A percentile compares a stretch with the other conserved stretches of the same genome.
Evolutionary conservation across 805 yeast genomes (phyloP).

Genomic region (Candida coquimbonensis): DNA sequence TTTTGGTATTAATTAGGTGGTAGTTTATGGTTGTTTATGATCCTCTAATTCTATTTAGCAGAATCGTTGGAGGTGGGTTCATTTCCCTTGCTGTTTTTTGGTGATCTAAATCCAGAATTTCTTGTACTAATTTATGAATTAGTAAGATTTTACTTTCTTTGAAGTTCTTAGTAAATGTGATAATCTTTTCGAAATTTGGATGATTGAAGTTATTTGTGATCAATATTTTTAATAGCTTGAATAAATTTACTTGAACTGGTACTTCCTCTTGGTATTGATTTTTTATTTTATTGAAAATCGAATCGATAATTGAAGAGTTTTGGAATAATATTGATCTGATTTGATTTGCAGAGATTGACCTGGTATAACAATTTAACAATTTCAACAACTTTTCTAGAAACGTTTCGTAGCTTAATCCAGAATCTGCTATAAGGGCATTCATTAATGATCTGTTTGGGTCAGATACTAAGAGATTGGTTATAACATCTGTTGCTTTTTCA

Average conservation of each 20-base stretch:
- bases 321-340: slow-evolving; percentile 16
- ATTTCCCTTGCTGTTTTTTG: slow-evolving; percentile 27
- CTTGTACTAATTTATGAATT: slow-evolving; percentile 18
- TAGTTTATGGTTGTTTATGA: neutral
- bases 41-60: neutral
- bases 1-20: too few species aligned
- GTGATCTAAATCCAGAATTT: slow-evolving; percentile 10
- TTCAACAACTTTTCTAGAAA: slow-evolving; percentile 35
- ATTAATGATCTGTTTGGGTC: slow-evolving; percentile 28
- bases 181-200: slow-evolving; percentile 10
- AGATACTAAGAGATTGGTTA: slow-evolving; percentile 20
- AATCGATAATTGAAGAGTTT: slow-evolving; percentile 7
- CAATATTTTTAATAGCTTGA: slow-evolving; percentile 17
- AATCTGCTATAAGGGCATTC: slow-evolving; percentile 34
- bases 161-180: slow-evolving; percentile 2
- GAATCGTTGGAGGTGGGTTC: slow-evolving; percentile 23
- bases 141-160: slow-evolving; percentile 11
- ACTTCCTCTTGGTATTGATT: slow-evolving; percentile 8
- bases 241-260: slow-evolving; percentile 15
- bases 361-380: slow-evolving; percentile 16
- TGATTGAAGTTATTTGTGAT: slow-evolving; percentile 8
- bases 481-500: slow-evolving; percentile 29
- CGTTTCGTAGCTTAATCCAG: slow-evolving; percentile 36
- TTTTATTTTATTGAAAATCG: slow-evolving; percentile 10
- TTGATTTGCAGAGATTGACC: slow-evolving; percentile 15